Base-by-base conservation (phyloP, 2,329 filamentous ascomycete genomes). In the Colletotrichum liaoningense region DNA sequence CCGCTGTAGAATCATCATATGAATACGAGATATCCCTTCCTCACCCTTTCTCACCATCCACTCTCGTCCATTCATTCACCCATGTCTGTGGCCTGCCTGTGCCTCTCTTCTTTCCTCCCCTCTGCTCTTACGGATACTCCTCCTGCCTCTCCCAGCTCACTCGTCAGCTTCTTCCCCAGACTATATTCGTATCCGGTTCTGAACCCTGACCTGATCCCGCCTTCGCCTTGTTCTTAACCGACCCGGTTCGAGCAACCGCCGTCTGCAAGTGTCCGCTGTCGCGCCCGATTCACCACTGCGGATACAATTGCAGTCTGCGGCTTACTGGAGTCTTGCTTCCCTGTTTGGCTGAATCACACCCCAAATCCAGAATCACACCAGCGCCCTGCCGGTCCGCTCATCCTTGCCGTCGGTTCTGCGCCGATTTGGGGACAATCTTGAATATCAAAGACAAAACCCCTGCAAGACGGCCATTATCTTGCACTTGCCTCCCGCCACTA, bases 21-120 rank as follows among this genome's bases (percentile, higher is more conserved):
- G 71, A 73, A 73, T 71, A 73, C 71, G 71, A 73, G 71, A 28
- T 70, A n/a, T 49, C 42, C 59, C 42, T 49, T 49, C 8, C 42
- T 49, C 19, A 49, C 8, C 3, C 16, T 49, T 22, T 4, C 42
- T 49, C 19, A n/a, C 42, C 42, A 49, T 49, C 42, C 19, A 49
- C 42, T n/a, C 8, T 49, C 42, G n/a, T 54, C 38, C 52, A 24
- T 38, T 19, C 52, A 12, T 33, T n/a, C 42, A 30, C 38, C 52
- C 69, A 42, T 70, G 28, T 42, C 24, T 58, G 14, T 22, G 16
- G 24, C 26, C 42, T 57, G 38, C 57, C 57, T 49, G n/a, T 56
- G 54, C 22, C 54, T 28, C 54, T 56, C 22, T 14, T 24, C n/a
- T 56, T 24, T 26, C 11, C 54, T 28, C 12, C 14, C 16, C 12